Conservation (phyloP, 1,284 basidiomycete genomes). For the Fomitopsis palustris region DNA sequence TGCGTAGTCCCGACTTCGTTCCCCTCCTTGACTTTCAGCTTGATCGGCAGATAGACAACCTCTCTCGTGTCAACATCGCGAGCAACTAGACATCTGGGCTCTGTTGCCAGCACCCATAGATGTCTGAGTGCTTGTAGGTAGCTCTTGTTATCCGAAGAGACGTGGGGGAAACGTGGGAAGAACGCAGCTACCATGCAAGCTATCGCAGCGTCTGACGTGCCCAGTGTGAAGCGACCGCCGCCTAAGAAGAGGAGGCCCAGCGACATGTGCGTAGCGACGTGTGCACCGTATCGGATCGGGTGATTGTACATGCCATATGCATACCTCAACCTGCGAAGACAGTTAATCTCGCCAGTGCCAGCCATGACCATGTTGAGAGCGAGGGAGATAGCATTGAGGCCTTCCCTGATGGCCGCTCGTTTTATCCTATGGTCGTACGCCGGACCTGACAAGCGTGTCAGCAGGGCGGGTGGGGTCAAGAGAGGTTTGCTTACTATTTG, state of each 20-base stretch:
- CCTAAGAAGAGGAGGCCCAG: slow-evolving; percentile 94
- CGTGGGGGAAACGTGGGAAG: slow-evolving; percentile 83
- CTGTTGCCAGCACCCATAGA: slow-evolving; percentile 93
- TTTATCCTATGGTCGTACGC: slow-evolving; percentile 85
- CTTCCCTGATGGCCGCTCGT: slow-evolving; percentile 83
- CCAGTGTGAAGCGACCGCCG: slow-evolving; percentile 89
- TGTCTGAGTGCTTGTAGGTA: slow-evolving; percentile 94
- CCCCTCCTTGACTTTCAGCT: slow-evolving; percentile 72
- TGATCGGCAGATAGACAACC: slow-evolving; percentile 88
- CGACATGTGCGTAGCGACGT: slow-evolving; percentile 90
- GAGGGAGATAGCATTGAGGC: slow-evolving; percentile 84
- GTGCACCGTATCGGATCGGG: slow-evolving; percentile 82
- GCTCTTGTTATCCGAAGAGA: slow-evolving; percentile 84
- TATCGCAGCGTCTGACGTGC: slow-evolving; percentile 88
- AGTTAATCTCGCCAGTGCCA: slow-evolving; percentile 92
- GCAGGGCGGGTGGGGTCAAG: neutral
- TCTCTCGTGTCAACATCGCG: slow-evolving; percentile 89
- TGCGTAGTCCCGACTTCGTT: slow-evolving; percentile 59
- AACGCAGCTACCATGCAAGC: slow-evolving; percentile 89
- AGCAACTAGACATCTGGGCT: slow-evolving; percentile 89
- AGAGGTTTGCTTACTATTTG: slow-evolving; percentile 47
- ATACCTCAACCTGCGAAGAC: slow-evolving; percentile 84
- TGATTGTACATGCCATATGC: slow-evolving; percentile 90
- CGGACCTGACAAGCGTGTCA: slow-evolving; percentile 44
- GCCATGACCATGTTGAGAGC: slow-evolving; percentile 92